Evolutionary conservation across 2,329 filamentous ascomycete species (phyloP).

Genomic region (Calonectria crousiana): DNA sequence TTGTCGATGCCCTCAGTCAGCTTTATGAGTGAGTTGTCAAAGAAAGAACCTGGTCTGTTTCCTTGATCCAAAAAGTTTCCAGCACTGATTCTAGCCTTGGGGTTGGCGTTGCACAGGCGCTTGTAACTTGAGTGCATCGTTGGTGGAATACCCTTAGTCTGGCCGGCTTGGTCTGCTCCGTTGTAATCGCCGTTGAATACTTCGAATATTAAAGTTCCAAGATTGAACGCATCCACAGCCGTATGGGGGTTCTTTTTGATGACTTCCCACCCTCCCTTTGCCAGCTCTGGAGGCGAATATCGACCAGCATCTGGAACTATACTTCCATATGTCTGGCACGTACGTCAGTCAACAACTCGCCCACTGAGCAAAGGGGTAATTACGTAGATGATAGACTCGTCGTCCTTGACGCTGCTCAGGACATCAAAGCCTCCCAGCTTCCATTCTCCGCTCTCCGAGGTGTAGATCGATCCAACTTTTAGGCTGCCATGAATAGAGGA

Average conservation of each 20-base stretch:
- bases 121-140: constrained; percentile 94
- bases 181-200: constrained; percentile 89
- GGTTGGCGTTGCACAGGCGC: constrained; percentile 87
- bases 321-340: constrained; percentile 80
- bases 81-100: constrained; percentile 87
- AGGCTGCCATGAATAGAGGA: constrained; percentile 91
- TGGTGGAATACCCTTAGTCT: constrained; percentile 87
- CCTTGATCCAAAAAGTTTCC: constrained; percentile 92
- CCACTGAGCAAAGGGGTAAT: constrained; percentile 16
- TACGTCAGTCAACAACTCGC: constrained; percentile 22
- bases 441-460: constrained; percentile 97
- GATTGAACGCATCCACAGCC: constrained; percentile 89
- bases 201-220: constrained; percentile 87
- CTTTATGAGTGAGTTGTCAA: constrained; percentile 92
- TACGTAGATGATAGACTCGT: constrained; percentile 92
- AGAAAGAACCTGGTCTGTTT: constrained; percentile 84
- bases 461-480: constrained; percentile 88
- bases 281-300: constrained; percentile 89
- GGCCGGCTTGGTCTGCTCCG: constrained; percentile 82
- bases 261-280: constrained; percentile 88
- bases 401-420: constrained; percentile 94
- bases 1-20: constrained; percentile 94
- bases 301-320: constrained; percentile 85
- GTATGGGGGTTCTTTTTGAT: constrained; percentile 86
- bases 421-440: constrained; percentile 95